Evolutionary conservation across 2,329 filamentous ascomycete genomes (phyloP).

Genomic region (Davidsoniella eucalypti): DNA sequence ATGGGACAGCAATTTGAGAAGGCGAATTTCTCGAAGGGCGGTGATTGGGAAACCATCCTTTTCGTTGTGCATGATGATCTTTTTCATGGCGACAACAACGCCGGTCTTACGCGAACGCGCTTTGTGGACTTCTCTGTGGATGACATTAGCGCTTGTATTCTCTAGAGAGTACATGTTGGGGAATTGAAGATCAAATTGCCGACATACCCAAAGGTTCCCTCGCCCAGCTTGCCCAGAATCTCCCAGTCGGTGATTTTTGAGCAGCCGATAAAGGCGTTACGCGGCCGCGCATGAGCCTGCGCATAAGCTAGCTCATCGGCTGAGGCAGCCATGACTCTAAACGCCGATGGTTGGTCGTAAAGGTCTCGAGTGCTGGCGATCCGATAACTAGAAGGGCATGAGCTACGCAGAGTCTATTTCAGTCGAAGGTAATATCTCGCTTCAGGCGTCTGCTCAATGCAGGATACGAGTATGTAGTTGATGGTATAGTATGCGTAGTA

Average conservation of each 20-base stretch:
- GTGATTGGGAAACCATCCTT: conserved; percentile 99
- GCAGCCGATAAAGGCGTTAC: conserved; percentile 61
- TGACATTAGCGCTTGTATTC: no score
- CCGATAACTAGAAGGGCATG: neutral
- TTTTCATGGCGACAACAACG: conserved; percentile 75
- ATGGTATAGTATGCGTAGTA: neutral
- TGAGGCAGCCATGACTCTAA: conserved; percentile 1
- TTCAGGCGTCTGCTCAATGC: neutral
- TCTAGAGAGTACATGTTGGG: neutral
- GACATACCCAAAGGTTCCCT: conserved; percentile 67
- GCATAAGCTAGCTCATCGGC: conserved; percentile 30
- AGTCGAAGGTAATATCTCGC: no score
- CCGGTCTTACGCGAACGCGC: conserved; percentile 62
- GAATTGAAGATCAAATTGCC: conserved; percentile 23
- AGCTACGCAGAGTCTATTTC: no score
- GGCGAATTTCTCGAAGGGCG: conserved; percentile 89
- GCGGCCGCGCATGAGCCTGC: conserved; percentile 36
- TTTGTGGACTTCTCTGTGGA: conserved; percentile 60
- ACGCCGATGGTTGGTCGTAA: neutral
- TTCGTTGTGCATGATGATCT: conserved; percentile 98
- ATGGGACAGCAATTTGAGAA: conserved; percentile 88
- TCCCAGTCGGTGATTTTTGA: conserved; percentile 70
- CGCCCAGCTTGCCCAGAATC: conserved; percentile 67
- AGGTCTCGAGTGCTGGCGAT: neutral
- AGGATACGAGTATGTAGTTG: neutral